A percentile compares a stretch with the other conserved stretches of the same genome.
Conservation (phyloP, 768 basidiomycete species). For the Mycena venus region DNA sequence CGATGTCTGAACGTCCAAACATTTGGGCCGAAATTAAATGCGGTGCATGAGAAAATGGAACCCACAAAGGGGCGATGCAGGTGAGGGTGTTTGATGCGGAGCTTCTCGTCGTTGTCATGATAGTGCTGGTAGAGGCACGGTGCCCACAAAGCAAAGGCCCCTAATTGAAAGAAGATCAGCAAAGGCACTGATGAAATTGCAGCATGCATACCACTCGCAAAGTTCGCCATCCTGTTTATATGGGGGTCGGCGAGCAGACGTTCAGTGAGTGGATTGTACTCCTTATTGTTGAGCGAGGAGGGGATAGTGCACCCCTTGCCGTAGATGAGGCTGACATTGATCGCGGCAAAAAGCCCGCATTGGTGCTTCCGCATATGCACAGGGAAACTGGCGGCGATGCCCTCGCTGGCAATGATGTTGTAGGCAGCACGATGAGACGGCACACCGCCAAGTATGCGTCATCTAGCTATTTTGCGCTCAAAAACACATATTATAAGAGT, state of each 20-base stretch:
- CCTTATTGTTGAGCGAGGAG: neutral
- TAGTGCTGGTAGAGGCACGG: neutral
- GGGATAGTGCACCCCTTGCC: neutral
- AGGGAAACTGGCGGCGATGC: neutral
- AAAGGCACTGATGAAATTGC: neutral
- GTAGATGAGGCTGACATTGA: too few relatives aligned
- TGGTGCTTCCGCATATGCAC: neutral
- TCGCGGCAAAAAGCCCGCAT: neutral
- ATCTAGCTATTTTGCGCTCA: too few relatives aligned
- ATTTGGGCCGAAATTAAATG: too few relatives aligned
- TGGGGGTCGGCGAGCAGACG: neutral
- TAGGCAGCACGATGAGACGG: neutral
- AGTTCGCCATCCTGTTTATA: neutral
- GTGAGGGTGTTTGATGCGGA: neutral
- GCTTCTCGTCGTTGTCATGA: neutral
- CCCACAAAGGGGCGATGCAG: constrained; percentile 35
- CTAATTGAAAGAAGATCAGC: neutral
- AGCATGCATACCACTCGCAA: neutral
- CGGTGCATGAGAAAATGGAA: too few relatives aligned
- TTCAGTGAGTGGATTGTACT: neutral
- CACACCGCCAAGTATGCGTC: too few relatives aligned
- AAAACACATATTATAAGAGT: too few relatives aligned
- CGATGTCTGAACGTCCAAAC: too few relatives aligned
- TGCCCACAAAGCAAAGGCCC: constrained; percentile 6
- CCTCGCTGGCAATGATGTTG: neutral